Conservation (phyloP, 805 yeast genomes). For the Nakazawaea ambrosiae region DNA sequence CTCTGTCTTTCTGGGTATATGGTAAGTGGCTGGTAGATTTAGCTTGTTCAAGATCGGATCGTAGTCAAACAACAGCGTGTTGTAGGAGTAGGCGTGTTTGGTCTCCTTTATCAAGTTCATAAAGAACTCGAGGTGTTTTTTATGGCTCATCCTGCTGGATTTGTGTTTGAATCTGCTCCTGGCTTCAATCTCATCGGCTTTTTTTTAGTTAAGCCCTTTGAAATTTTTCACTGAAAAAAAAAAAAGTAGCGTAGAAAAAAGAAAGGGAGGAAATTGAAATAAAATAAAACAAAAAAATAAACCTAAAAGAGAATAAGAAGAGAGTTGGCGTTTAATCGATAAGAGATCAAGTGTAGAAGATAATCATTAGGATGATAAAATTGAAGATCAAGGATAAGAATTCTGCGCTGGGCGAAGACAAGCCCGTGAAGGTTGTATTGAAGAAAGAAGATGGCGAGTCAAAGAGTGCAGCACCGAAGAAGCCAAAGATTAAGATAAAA, state of each 20-base stretch:
- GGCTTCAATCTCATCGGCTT: background rate
- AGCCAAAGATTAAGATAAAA: slow-evolving; percentile 21
- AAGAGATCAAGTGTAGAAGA: no score
- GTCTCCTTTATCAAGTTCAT: slow-evolving; percentile 14
- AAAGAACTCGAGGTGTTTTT: background rate
- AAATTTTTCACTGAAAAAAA: background rate
- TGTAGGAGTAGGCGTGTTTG: slow-evolving; percentile 9
- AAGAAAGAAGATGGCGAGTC: slow-evolving; percentile 13
- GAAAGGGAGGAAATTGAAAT: background rate
- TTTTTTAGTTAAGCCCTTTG: background rate
- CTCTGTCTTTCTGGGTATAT: slow-evolving; percentile 31
- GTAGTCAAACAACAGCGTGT: slow-evolving; percentile 13
- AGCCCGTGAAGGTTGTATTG: background rate
- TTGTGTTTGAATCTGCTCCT: background rate
- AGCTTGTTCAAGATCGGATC: slow-evolving; percentile 41
- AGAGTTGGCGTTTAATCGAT: background rate
- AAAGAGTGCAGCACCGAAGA: slow-evolving; percentile 19
- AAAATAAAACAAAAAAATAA: background rate
- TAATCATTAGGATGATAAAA: slow-evolving; percentile 16
- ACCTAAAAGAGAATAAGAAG: background rate
- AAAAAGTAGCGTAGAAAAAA: background rate
- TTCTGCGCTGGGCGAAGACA: slow-evolving; percentile 3
- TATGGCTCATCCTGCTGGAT: background rate
- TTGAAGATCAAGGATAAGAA: slow-evolving; percentile 18
- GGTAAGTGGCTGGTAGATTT: slow-evolving; percentile 28